These are phyloP conservation scores for Xylariaceae sp. DNA, from an alignment of 2,329 filamentous ascomycete genomes.

Conservation along the genomic window DNA sequence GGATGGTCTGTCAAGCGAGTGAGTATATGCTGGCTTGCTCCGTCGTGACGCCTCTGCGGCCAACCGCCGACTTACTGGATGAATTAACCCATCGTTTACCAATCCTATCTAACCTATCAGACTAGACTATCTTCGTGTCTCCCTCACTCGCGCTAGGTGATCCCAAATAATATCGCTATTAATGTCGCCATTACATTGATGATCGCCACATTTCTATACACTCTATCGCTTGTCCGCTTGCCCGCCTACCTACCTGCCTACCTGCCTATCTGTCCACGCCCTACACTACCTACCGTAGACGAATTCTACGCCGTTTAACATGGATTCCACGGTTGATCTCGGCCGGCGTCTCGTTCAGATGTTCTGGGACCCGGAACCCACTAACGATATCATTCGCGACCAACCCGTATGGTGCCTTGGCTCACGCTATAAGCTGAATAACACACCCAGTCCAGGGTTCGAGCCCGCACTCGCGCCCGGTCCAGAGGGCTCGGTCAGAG, in stretches of 20 bases:
- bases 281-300: background rate
- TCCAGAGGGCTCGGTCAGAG: constrained; percentile 12
- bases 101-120: background rate
- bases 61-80: constrained; percentile 1
- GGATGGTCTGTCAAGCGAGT: background rate
- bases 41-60: constrained; percentile 1
- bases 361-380: constrained; percentile 86
- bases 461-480: constrained; percentile 5
- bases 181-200: background rate
- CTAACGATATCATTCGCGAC: constrained; percentile 64
- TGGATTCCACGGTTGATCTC: constrained; percentile 57
- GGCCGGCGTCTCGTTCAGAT: constrained; percentile 79
- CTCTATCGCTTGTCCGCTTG: background rate
- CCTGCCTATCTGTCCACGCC: background rate
- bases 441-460: constrained; percentile 13
- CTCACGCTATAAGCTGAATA: constrained; percentile 44
- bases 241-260: background rate
- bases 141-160: background rate
- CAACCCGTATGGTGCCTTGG: constrained; percentile 80
- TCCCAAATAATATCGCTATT: background rate
- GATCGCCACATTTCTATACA: background rate
- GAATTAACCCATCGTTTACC: background rate
- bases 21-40: constrained; percentile 1
- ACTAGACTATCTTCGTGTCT: background rate
- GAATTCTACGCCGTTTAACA: constrained; percentile 10